Base-by-base conservation (phyloP, 2,329 filamentous ascomycete genomes). In the Talaromyces sp. region DNA sequence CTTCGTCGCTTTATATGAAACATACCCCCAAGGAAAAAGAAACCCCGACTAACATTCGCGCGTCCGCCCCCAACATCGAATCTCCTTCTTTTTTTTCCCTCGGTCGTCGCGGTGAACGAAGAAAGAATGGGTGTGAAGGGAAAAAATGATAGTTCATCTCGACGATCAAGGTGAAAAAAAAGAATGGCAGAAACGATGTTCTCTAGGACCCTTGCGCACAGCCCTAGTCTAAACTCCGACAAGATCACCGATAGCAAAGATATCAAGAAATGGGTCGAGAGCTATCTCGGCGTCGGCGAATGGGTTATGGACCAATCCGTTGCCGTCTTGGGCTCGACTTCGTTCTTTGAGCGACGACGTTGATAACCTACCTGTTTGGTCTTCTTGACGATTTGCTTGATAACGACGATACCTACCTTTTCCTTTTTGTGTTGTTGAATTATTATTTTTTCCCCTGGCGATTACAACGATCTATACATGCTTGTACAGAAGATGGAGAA, bases 241-340 rank as follows among this genome's bases (percentile, higher is more conserved):
- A 87, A 88, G 68, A 84, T 96, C 71, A 84, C 89, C 73, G 91
- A 96, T 61, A 93, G 87, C 76, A 90, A 91, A 74, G 89, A 93
- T 64, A 77, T 95, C 67, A 88, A 89, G 74, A 88, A 87, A 71
- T 98, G 93, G 92, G 86, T 98, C 67, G 89, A 93, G 71, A 93
- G 89, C 74, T 98, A 98, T 76, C 86, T 98, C 50, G 91, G 91
- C 64, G 88, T 97, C 19, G 95, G 95, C 69, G 95, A 99, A 81
- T 96, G 92, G 86, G 90, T 97, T 65, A 96, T 99, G 92, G 95
- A 99, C 77, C 90, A 96, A 80, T 96, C 92, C 31, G 91, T 98
- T 32, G 93, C 93, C 46, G 85, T 98, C 60, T 90, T 96, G 73
- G 89, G 91, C 49, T 88, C 89, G 55, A 96, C 90, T 73, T 85